Percentiles rank a stretch among this genome's conserved stretches.
Conservation (phyloP, 306 rosid species). For the Sesbania bispinosa region DNA sequence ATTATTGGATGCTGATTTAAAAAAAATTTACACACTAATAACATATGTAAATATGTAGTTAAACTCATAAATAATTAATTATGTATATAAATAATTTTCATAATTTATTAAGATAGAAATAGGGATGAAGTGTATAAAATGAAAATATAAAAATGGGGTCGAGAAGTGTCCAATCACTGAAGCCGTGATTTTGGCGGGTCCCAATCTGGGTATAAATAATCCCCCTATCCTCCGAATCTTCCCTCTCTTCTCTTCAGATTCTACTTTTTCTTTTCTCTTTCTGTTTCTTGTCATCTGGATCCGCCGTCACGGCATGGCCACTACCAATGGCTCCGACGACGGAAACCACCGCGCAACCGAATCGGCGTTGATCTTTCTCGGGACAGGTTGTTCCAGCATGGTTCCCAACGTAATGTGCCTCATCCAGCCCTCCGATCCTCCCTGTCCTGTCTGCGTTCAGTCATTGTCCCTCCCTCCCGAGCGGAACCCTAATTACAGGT, state of each 20-base stretch:
- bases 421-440: constrained; percentile 79
- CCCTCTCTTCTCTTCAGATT: not conserved
- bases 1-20: too few relatives aligned
- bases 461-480: constrained; percentile 63
- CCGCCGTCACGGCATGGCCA: constrained; percentile 51
- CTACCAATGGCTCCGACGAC: constrained; percentile 31
- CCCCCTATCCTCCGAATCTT: not conserved
- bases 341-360: constrained; percentile 21
- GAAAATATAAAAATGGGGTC: too few relatives aligned
- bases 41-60: too few relatives aligned
- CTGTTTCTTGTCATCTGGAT: not conserved
- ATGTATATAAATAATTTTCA: too few relatives aligned
- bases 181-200: constrained; percentile 20
- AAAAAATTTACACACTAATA: too few relatives aligned
- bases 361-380: constrained; percentile 87
- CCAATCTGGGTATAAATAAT: not conserved
- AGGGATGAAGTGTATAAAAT: too few relatives aligned
- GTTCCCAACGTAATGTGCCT: constrained; percentile 77
- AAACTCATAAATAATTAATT: too few relatives aligned
- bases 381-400: constrained; percentile 92
- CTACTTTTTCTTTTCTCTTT: not conserved
- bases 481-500: constrained; percentile 89
- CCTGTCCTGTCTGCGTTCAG: constrained; percentile 73
- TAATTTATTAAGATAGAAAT: too few relatives aligned
- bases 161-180: not conserved